Base-by-base conservation (phyloP, 352 stramenopile genomes). In the Phytophthora sansomeana region DNA sequence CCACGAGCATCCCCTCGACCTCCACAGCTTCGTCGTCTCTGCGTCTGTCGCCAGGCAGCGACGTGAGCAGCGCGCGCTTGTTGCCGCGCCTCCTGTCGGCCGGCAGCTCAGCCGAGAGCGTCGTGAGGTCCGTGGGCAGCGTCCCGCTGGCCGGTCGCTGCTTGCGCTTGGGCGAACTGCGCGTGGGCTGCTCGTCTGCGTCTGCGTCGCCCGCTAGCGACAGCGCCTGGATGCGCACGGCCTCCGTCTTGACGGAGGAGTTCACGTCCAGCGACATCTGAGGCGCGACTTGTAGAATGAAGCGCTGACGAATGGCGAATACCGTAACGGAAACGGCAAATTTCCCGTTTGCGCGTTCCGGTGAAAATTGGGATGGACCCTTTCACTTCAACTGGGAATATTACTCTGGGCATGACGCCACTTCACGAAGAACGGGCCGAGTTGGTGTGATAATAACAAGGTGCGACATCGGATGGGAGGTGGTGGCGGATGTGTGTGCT, bases 1-100 rank as follows among this genome's bases (percentile, higher is more conserved):
- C 78, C 0, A 75, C 46, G 9, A 92, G 59, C 52, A 80, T 53
- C 10, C 83, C 83, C 44, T 92, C 69, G 7, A 78, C 53, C 47
- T 81, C 57, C n/a, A 90, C 63, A 1, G 67, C 55, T 43, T 83
- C 76, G 41, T 74, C 73, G 6, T 73, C 33, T 5, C 58, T 47
- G 44, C 48, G 66, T 67, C 47, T 65, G 10, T 67, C 59, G 28
- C 42, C 28, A 8, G 63, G 59, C 19, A 47, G 3, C 13, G 67
- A 57, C 35, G 56, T 76, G 32, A 80, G 21, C 11, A 78, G 42
- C 50, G 65, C 56, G 39, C 77, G 72, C 55, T 84, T 87, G 38
- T 85, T 80, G 44, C 77, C 68, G 42, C 76, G 74, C 39, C 74
- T 79, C 44, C 72, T 65, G 35, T 74, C 62, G n/a, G 21, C 42